Evolutionary conservation across 1,139 yeast genomes (phyloP), one percentile per base, ranked within the genome.

Genomic region (Yamadazyma blattariae): DNA sequence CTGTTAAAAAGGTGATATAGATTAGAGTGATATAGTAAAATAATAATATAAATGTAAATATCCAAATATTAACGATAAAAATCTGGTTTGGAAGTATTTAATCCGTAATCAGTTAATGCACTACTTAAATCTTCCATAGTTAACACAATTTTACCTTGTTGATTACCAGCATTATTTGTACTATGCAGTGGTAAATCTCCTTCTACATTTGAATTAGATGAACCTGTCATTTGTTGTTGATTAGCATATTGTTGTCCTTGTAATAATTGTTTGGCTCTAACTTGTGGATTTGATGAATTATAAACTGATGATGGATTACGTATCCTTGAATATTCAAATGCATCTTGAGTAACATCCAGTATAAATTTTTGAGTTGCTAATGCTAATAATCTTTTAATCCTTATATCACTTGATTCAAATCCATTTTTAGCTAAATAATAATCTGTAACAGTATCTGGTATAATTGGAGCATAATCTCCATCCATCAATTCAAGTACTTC

Each of bases 401-500:
- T 76, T 7, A 79, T 64, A 51, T 89, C 96, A 25, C 82, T 74
- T 19, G 95, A 78, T 41, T 83, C 87, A 51, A 94, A 82, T 27
- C 99, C 99, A 42, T 90, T 84, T 52, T 84, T 84, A 16, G 90
- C 82, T 34, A 94, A 65, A 52, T 92, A 92, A 57, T 88, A 92
- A 53, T 92, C 97, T 0, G 96, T 87, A n/a, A 94, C 97, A 0
- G 95, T 94, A 56, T 94, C 98, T 0, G 99, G 99, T 29, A 94
- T 92, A 27, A 94, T 85, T 1, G 98, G 98, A 2, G 96, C 89
- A 57, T 83, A 89, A 40, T 89, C 96, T 1, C 67, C 73, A 44
- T 88, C 96, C 90, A 92, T 84, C 61, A 89, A 70, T 33, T 83
- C 85, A 25, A 94, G 70, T 24, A 94, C 82, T 49, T 94, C 97